Percentiles rank a stretch among this genome's conserved stretches.
phyloP scores from a whole-genome alignment of 495 filamentous ascomycete species.

The Penicillium nucicola region DNA sequence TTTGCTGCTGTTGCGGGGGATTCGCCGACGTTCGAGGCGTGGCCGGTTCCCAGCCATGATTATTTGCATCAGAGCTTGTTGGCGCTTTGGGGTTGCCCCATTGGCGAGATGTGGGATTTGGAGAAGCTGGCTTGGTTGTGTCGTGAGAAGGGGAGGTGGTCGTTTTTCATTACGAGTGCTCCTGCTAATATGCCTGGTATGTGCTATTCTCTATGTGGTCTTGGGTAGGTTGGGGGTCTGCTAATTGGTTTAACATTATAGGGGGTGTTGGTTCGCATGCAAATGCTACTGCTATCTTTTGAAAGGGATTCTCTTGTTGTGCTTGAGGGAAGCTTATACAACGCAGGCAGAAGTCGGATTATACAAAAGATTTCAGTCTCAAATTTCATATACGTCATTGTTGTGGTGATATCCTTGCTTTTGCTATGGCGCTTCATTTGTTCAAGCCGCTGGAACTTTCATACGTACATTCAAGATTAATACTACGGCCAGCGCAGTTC shows the following conservation, averaged over 20 bases:
- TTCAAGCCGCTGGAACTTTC: no score
- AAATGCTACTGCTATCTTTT: constrained; percentile 51
- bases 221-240: not conserved
- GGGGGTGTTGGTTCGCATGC: constrained; percentile 28
- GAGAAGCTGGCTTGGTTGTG: constrained; percentile 48
- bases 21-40: constrained; percentile 58
- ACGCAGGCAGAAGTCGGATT: no score
- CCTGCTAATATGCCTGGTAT: constrained; percentile 54
- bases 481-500: no score
- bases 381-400: no score
- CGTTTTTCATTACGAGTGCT: constrained; percentile 64
- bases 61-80: constrained; percentile 62
- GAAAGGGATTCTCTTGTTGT: not conserved
- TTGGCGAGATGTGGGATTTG: constrained; percentile 62
- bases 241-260: constrained; percentile 7
- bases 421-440: no score
- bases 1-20: constrained; percentile 63
- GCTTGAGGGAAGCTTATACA: no score
- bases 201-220: constrained; percentile 2
- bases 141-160: constrained; percentile 54
- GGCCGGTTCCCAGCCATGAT: constrained; percentile 49
- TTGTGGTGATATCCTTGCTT: no score
- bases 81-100: constrained; percentile 59
- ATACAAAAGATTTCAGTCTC: no score
- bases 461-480: no score